Percentiles rank a stretch among this genome's conserved stretches.
phyloP scores from a whole-genome alignment of 768 basidiomycete genomes.

The Cystofilobasidium capitatum region DNA sequence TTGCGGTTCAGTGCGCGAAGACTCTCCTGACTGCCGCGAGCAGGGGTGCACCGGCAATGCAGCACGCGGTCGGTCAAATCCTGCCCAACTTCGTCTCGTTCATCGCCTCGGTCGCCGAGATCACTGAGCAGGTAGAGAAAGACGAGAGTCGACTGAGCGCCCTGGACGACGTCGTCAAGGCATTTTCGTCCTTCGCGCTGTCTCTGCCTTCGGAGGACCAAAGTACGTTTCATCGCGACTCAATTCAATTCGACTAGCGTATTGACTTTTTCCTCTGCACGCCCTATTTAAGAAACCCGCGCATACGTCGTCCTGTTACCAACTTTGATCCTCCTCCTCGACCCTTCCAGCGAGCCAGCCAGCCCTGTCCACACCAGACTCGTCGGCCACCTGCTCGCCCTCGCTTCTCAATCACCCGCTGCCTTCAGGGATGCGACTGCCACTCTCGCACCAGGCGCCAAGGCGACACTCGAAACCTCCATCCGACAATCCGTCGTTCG shows the following conservation, averaged over 20 bases:
- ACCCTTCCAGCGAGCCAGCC: constrained; percentile 44
- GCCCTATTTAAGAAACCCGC: constrained; percentile 50
- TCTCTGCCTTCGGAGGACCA: constrained; percentile 51
- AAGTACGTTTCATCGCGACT: constrained; percentile 44
- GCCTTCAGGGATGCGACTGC: constrained; percentile 78
- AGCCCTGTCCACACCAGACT: constrained; percentile 51
- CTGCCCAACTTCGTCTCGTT: constrained; percentile 75
- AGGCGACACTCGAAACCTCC: constrained; percentile 62
- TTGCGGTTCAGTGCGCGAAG: constrained; percentile 80
- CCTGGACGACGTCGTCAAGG: constrained; percentile 70
- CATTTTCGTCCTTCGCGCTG: constrained; percentile 57
- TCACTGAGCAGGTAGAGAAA: constrained; percentile 49
- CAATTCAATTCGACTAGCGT: not conserved
- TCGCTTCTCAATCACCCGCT: constrained; percentile 59
- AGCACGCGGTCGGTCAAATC: constrained; percentile 60
- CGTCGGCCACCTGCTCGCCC: constrained; percentile 57
- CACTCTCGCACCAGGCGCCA: constrained; percentile 51
- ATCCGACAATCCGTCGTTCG: constrained; percentile 59
- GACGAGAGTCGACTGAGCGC: constrained; percentile 52
- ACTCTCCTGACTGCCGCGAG: constrained; percentile 67
- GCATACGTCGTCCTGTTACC: constrained; percentile 65
- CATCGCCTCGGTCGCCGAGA: constrained; percentile 57
- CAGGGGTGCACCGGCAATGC: constrained; percentile 56
- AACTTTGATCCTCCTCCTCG: constrained; percentile 59
- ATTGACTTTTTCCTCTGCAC: not conserved